phyloP scores from a whole-genome alignment of 495 filamentous ascomycete genomes.

The Antarctomyces pellizariae region DNA sequence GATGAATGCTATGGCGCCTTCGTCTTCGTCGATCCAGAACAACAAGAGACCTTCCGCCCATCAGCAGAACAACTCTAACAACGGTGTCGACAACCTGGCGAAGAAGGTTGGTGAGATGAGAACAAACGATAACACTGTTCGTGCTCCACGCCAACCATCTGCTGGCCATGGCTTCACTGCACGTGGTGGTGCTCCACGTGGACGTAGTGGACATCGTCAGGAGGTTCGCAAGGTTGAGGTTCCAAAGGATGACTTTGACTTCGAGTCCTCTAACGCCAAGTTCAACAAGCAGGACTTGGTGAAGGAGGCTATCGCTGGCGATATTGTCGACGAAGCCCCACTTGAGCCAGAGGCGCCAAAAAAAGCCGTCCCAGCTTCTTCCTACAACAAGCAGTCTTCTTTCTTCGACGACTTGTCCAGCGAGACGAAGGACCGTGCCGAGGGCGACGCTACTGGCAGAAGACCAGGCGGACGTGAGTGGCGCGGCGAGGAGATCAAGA shows the following conservation, averaged over 20 bases:
- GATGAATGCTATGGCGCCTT: slow-evolving; percentile 52
- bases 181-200: slow-evolving; percentile 29
- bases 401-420: slow-evolving; percentile 98
- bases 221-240: slow-evolving; percentile 55
- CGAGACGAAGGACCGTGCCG: slow-evolving; percentile 75
- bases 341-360: slow-evolving; percentile 17
- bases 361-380: slow-evolving; percentile 17
- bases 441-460: slow-evolving; percentile 29
- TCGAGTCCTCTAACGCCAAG: slow-evolving; percentile 76
- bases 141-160: slow-evolving; percentile 19
- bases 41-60: slow-evolving; percentile 11
- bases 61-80: slow-evolving; percentile 22
- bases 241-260: slow-evolving; percentile 79
- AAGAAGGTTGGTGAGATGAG: slow-evolving; percentile 78
- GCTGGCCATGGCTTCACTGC: slow-evolving; percentile 22
- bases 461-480: slow-evolving; percentile 71
- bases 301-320: slow-evolving; percentile 73
- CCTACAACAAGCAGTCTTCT: slow-evolving; percentile 63
- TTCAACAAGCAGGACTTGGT: slow-evolving; percentile 95
- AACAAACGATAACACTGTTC: slow-evolving; percentile 26
- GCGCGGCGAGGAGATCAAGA: slow-evolving; percentile 76
- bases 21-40: no score
- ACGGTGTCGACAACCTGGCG: slow-evolving; percentile 49
- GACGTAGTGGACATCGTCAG: slow-evolving; percentile 28
- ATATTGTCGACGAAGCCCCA: slow-evolving; percentile 34